These are phyloP conservation scores for Psidium friedrichsthalianum DNA, from an alignment of 345 rosid species.

Conservation along the genomic window DNA sequence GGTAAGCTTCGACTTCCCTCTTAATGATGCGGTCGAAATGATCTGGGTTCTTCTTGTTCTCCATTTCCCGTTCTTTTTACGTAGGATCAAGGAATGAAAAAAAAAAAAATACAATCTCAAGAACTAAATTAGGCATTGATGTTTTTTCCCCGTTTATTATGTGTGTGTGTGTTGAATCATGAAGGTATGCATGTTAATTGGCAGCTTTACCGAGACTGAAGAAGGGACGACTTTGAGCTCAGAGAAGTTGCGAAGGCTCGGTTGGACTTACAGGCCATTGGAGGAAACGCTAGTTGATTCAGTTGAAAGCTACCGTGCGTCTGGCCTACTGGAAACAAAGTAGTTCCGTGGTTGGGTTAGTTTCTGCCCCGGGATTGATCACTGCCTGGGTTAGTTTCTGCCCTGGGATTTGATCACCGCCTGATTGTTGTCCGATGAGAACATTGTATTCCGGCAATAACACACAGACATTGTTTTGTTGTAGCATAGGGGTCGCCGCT, in stretches of 20 bases:
- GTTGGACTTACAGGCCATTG: slow-evolving; percentile 21
- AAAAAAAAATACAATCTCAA: background rate
- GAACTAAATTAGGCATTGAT: background rate
- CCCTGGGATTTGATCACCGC: background rate
- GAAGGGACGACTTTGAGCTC: slow-evolving; percentile 7
- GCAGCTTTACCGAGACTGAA: slow-evolving; percentile 14
- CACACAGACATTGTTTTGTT: background rate
- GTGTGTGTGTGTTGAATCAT: background rate
- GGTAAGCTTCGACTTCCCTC: slow-evolving; percentile 11
- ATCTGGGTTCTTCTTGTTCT: background rate
- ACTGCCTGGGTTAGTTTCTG: background rate
- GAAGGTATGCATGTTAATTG: background rate
- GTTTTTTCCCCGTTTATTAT: background rate
- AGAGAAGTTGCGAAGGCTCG: slow-evolving; percentile 14
- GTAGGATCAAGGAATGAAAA: background rate
- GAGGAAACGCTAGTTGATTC: slow-evolving; percentile 24
- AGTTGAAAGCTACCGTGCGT: slow-evolving; percentile 14
- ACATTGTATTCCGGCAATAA: background rate
- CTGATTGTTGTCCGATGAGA: background rate
- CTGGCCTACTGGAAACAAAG: slow-evolving; percentile 11
- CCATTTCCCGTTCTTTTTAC: background rate
- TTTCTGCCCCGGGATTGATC: background rate
- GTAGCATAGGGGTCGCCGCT: background rate
- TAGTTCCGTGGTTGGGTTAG: background rate
- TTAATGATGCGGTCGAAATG: background rate